Conservation (phyloP, 345 rosid genomes). For the Draba incana region DNA sequence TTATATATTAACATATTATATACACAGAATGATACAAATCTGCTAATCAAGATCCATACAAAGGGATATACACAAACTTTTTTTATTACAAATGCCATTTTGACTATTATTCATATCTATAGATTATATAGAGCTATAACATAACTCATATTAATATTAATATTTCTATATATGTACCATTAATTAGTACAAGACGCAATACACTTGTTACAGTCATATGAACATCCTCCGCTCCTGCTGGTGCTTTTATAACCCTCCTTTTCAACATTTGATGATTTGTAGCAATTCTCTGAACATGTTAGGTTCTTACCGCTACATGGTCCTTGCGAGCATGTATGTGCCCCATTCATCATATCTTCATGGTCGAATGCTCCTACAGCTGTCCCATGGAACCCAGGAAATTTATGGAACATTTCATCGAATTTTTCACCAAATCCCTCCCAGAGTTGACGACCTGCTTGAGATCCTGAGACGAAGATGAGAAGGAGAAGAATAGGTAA, state of each 20-base stretch:
- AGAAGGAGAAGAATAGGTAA: slow-evolving; percentile 17
- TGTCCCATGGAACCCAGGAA: slow-evolving; percentile 9
- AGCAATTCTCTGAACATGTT: slow-evolving; percentile 27
- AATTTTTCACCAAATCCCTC: slow-evolving; percentile 10
- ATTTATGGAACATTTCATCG: not conserved
- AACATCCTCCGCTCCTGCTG: slow-evolving; percentile 35
- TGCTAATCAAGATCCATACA: slow-evolving; percentile 9
- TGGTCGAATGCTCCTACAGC: not conserved
- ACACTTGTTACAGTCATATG: slow-evolving; percentile 39
- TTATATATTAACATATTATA: slow-evolving; percentile 4
- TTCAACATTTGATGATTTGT: slow-evolving; percentile 31
- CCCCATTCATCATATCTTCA: slow-evolving; percentile 10
- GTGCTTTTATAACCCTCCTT: slow-evolving; percentile 31
- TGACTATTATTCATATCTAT: slow-evolving; percentile 1
- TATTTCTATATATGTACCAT: not conserved
- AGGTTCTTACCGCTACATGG: slow-evolving; percentile 39
- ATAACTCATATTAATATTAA: slow-evolving; percentile 5
- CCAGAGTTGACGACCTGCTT: slow-evolving; percentile 36
- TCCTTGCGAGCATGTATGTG: slow-evolving; percentile 27
- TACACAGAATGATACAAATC: slow-evolving; percentile 28
- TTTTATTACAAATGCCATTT: slow-evolving; percentile 1
- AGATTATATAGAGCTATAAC: slow-evolving; percentile 12
- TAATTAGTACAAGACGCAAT: slow-evolving; percentile 4
- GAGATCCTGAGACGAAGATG: slow-evolving; percentile 27
- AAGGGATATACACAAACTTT: slow-evolving; percentile 24